Percentiles rank a stretch among this genome's conserved stretches.
Evolutionary conservation across 106 monocot species (phyloP).

Genomic region (Allium cepa): DNA sequence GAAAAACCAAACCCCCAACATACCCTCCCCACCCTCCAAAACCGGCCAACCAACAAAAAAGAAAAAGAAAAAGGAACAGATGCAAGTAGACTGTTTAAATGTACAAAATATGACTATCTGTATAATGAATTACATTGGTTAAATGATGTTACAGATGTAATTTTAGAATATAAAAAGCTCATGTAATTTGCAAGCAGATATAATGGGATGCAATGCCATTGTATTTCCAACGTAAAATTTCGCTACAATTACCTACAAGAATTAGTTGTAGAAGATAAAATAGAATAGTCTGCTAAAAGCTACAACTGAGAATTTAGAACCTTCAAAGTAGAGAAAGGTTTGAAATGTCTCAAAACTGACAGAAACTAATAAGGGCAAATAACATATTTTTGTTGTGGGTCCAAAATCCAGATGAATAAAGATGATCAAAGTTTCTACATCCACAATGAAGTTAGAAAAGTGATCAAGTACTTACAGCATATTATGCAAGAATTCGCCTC

Average conservation of each 20-base stretch:
- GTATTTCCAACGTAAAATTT: neutral
- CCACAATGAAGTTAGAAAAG: no score
- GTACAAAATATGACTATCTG: neutral
- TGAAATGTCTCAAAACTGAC: no score
- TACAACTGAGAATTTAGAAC: neutral
- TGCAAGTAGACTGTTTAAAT: neutral
- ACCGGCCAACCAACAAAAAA: neutral
- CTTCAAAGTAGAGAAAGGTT: no score
- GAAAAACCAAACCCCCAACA: no score
- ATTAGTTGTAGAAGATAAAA: neutral
- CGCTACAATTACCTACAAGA: neutral
- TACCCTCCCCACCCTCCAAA: no score
- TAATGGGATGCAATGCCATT: neutral
- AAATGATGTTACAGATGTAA: neutral
- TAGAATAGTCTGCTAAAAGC: neutral
- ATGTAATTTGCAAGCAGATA: neutral
- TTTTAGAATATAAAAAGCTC: neutral
- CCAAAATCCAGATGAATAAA: no score
- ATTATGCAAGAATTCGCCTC: constrained; percentile 97
- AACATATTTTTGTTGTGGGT: no score
- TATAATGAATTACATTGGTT: neutral
- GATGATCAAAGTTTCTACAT: no score
- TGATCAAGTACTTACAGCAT: constrained; percentile 69
- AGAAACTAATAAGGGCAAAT: no score
- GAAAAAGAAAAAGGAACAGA: neutral